Evolutionary conservation across 495 filamentous ascomycete genomes (phyloP), one percentile per base, ranked within the genome.

Genomic region (Aspergillus ellipticus): DNA sequence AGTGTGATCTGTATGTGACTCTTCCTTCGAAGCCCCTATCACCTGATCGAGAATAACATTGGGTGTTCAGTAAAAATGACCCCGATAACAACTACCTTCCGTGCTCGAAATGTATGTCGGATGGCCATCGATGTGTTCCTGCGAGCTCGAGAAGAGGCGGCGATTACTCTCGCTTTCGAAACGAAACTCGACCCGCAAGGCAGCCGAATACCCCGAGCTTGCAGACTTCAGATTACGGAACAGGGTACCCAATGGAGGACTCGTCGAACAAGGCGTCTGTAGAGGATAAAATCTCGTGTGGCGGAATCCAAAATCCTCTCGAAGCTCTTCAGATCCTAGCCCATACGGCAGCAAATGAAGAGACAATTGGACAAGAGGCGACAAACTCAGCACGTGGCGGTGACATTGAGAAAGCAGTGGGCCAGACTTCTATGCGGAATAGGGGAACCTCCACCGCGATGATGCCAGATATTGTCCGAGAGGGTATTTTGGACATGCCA

Each of bases 1-100:
- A 51, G 52, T 60, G 57, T 53, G 57, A 60, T 53, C 29, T 56
- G 57, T 60, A 35, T 20, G 57, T 54, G 20, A 10, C 10, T 31
- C 33, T 11, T 33, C 29, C 28, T 6, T 9, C 22, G n/a, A 15
- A 49, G 7, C n/a, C 7, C 3, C 9, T 8, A 33, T 49, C 17
- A 21, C 35, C n/a, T n/a, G n/a, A n/a, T n/a, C n/a, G n/a, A n/a
- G n/a, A n/a, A n/a, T n/a, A n/a, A n/a, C n/a, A n/a, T n/a, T n/a
- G n/a, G n/a, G n/a, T n/a, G n/a, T n/a, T n/a, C n/a, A 54, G 51
- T 47, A 51, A 50, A 5, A 50, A 48, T 29, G 37, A n/a, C 3
- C 26, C 19, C 9, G 51, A 49, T 1, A 13, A 51, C 16, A 39
- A 49, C 26, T 24, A 55, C n/a, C 35, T 47, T 0, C 46, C 57